Conservation (phyloP, 768 basidiomycete species). For the Lyophyllum atratum region DNA sequence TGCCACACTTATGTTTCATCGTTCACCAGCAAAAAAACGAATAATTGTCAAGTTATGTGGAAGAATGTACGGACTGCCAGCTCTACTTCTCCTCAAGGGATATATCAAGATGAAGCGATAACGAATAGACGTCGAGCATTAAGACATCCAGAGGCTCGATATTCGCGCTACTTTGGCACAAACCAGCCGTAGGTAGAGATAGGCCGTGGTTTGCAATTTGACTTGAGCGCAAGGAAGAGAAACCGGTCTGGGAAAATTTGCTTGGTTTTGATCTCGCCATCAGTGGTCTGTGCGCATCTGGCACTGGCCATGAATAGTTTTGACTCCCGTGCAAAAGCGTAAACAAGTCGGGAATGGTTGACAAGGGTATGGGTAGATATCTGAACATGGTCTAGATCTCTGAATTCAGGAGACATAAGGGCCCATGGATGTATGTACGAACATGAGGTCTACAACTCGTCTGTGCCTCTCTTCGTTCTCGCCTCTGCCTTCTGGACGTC, state of each 20-base stretch:
- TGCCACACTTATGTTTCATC: too few relatives aligned
- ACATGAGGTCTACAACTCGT: constrained; percentile 23
- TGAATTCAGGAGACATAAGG: too few relatives aligned
- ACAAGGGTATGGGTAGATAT: too few relatives aligned
- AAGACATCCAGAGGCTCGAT: constrained; percentile 33
- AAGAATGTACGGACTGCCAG: constrained; percentile 42
- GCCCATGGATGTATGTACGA: neutral
- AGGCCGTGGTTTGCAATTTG: constrained; percentile 41
- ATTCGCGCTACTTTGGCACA: constrained; percentile 47
- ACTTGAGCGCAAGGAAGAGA: constrained; percentile 43
- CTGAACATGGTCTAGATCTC: too few relatives aligned
- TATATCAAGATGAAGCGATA: constrained; percentile 18
- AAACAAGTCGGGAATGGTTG: too few relatives aligned
- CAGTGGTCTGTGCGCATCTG: constrained; percentile 30
- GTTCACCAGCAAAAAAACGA: too few relatives aligned
- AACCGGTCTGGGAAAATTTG: constrained; percentile 5
- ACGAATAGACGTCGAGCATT: constrained; percentile 31
- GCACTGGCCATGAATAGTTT: constrained; percentile 46
- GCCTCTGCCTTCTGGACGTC: constrained; percentile 27
- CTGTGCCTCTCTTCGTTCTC: constrained; percentile 25
- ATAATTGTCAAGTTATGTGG: too few relatives aligned
- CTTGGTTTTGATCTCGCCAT: neutral
- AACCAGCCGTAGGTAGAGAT: constrained; percentile 31
- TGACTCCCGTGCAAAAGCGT: too few relatives aligned
- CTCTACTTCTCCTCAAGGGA: constrained; percentile 35